These are phyloP conservation scores for Penicillium fuscoglaucum DNA, from an alignment of 2,329 filamentous ascomycete species.

Conservation along the genomic window DNA sequence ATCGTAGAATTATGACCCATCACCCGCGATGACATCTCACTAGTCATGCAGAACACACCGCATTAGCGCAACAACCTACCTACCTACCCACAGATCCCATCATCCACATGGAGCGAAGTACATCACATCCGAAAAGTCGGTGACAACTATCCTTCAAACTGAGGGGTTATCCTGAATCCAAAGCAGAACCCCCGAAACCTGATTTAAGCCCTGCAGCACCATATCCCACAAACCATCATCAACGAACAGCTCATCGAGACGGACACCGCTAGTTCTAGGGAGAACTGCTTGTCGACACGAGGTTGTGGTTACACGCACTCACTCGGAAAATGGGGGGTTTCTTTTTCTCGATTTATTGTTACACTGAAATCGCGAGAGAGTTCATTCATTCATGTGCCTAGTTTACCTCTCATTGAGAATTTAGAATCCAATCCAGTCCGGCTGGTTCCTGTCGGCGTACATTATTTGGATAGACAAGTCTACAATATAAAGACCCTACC, in stretches of 20 bases:
- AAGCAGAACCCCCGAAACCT: not conserved
- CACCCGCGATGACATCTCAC: not conserved
- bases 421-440: not conserved
- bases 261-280: conserved; percentile 1
- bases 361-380: not conserved
- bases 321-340: not conserved
- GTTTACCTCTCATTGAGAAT: not conserved
- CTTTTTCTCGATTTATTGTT: not conserved
- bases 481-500: not conserved
- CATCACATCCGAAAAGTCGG: not conserved
- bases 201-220: not conserved
- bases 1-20: conserved; percentile 2
- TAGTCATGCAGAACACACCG: not conserved
- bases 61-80: not conserved
- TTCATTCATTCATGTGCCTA: not conserved
- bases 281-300: not conserved
- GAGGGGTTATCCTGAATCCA: not conserved
- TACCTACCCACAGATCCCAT: not conserved
- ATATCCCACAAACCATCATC: not conserved
- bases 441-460: no score
- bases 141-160: not conserved
- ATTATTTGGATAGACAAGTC: not conserved
- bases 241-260: not conserved
- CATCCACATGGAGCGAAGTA: not conserved
- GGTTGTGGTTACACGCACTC: not conserved